Percentiles rank a stretch among this genome's conserved stretches.
Evolutionary conservation across 495 filamentous ascomycete genomes (phyloP).

Genomic region (Aspergillus ostianus): DNA sequence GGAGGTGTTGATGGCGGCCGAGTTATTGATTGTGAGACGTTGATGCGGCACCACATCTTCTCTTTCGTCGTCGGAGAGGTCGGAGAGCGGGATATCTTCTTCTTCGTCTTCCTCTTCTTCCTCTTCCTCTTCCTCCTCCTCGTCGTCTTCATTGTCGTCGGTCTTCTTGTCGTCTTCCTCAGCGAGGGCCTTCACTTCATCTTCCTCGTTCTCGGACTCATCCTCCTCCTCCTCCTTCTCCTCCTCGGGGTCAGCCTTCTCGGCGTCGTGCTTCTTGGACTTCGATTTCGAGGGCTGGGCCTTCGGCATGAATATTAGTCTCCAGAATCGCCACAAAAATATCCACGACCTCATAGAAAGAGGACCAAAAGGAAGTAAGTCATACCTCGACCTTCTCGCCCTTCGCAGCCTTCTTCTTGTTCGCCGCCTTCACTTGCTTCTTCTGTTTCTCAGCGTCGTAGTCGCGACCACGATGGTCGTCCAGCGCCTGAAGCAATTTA

Average conservation of each 20-base stretch:
- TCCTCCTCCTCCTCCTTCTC: constrained; percentile 24
- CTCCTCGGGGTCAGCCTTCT: constrained; percentile 20
- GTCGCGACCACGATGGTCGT: constrained; percentile 65
- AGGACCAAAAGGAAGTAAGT: neutral
- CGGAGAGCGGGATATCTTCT: constrained; percentile 78
- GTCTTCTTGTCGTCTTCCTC: constrained; percentile 30
- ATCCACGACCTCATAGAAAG: neutral
- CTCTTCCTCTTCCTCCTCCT: constrained; percentile 38
- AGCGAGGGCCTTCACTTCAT: constrained; percentile 21
- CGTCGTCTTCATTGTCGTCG: constrained; percentile 31
- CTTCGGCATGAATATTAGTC: neutral
- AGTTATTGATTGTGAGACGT: constrained; percentile 97
- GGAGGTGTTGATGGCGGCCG: constrained; percentile 71
- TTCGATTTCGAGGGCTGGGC: constrained; percentile 1
- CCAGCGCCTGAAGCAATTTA: constrained; percentile 63
- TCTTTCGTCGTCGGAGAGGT: constrained; percentile 76
- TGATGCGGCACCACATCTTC: constrained; percentile 85
- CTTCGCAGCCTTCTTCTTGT: constrained; percentile 53
- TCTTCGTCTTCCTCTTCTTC: constrained; percentile 47
- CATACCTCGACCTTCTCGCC: constrained; percentile 29
- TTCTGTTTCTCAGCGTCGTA: constrained; percentile 66
- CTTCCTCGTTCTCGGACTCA: constrained; percentile 27
- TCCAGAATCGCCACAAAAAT: constrained; percentile 3
- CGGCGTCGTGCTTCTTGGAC: constrained; percentile 16
- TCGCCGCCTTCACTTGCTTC: constrained; percentile 53